Evolutionary conservation across 2,329 filamentous ascomycete species (phyloP).

Genomic region (Epichloe elymi): DNA sequence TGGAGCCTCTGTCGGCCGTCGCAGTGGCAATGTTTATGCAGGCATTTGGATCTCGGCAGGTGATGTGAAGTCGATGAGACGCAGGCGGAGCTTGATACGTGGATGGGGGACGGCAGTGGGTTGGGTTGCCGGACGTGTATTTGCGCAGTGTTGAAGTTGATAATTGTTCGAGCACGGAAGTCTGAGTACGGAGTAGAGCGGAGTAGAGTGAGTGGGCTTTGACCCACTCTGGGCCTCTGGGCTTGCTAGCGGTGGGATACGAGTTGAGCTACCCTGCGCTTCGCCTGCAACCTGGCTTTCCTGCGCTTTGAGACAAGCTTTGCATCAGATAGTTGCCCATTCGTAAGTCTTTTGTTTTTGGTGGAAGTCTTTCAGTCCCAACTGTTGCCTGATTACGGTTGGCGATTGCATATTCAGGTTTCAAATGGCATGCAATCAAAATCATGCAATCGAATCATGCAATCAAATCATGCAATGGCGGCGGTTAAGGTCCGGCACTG

Average conservation of each 20-base stretch:
- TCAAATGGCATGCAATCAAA: neutral
- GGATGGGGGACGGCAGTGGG: neutral
- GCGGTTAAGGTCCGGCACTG: neutral
- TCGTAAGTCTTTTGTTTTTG: too few species aligned
- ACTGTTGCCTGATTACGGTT: too few species aligned
- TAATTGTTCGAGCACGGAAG: neutral
- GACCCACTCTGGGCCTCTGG: too few species aligned
- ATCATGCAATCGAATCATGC: neutral
- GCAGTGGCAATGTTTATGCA: conserved; percentile 1
- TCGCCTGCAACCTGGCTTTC: neutral
- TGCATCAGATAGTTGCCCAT: too few species aligned
- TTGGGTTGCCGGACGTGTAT: neutral
- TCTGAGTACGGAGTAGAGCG: too few species aligned
- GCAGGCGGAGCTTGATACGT: neutral
- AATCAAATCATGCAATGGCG: neutral
- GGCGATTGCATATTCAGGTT: neutral
- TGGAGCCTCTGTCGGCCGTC: conserved; percentile 7
- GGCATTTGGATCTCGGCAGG: neutral
- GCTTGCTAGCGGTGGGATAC: neutral
- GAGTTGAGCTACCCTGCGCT: neutral
- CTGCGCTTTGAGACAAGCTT: too few species aligned
- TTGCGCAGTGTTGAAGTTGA: neutral
- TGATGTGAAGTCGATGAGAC: neutral
- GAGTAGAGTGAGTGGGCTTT: too few species aligned
- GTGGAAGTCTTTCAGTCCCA: too few species aligned